Evolutionary conservation across 2,329 filamentous ascomycete species (phyloP), one percentile per base, ranked within the genome.

Genomic region (Neofusicoccum sp.): DNA sequence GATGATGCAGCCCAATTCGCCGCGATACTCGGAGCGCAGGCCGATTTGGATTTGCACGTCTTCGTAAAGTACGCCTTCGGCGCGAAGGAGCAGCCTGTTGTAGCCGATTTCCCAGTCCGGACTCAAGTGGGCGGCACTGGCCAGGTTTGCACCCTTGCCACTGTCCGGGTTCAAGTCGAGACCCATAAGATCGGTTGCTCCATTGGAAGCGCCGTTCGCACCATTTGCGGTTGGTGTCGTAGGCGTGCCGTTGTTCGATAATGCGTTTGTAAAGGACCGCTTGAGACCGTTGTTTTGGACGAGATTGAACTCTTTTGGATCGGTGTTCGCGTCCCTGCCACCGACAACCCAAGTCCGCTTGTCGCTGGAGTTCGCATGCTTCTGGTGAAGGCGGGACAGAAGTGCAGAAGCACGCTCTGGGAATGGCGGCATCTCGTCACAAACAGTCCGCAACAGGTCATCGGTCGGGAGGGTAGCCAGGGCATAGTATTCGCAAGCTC

Each of bases 401-500:
- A 99, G 82, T 1, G 95, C 94, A 4, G 95, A 98, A 64, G 96
- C 89, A 65, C 96, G 85, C 76, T 99, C 93, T 0, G 95, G 96
- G 79, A 98, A 99, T 0, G 95, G 93, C 2, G 95, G 95, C 96
- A 99, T 99, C 76, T 99, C 95, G 70, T 99, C 95, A 76, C 93
- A 97, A 5, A 99, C 89, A 0, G 95, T 98, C 58, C 95, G 87
- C 11, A 99, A 83, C 6, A 99, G 84, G 67, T 98, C 93, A 71
- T 99, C 95, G 0, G 92, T 92, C 0, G 92, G 90, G 74, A 96
- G 84, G 37, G 86, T 93, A 16, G 93, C 92, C 66, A 99, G 83
- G 0, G 90, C 88, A 64, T 97, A 83, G 75, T 98, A 99, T 76
- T 99, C 95, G 78, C 93, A 99, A 12, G 95, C 94, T 78, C 95